Evolutionary conservation across 2,329 filamentous ascomycete genomes (phyloP).

Genomic region (Aciculosporium take): DNA sequence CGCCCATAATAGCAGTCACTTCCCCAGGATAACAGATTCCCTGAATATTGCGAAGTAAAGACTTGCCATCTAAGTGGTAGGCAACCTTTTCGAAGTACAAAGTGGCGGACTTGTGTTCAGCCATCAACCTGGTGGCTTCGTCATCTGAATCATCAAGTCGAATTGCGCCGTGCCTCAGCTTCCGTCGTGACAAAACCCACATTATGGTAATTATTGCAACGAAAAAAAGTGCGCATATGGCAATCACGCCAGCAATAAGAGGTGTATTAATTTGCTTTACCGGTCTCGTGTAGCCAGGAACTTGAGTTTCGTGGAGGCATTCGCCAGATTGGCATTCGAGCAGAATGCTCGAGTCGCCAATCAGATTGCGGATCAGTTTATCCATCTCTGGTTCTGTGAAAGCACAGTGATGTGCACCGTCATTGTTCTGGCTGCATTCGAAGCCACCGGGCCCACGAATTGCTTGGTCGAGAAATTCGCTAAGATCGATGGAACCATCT

Average conservation of each 20-base stretch:
- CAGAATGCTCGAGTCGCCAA: slow-evolving; percentile 81
- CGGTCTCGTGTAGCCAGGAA: slow-evolving; percentile 78
- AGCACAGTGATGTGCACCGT: slow-evolving; percentile 50
- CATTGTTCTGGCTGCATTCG: slow-evolving; percentile 52
- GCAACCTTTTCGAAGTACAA: slow-evolving; percentile 79
- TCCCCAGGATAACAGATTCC: slow-evolving; percentile 92
- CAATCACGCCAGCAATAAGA: slow-evolving; percentile 86
- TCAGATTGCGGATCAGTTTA: slow-evolving; percentile 71
- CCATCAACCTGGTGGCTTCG: slow-evolving; percentile 72
- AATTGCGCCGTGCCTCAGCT: slow-evolving; percentile 56
- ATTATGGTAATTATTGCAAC: slow-evolving; percentile 71
- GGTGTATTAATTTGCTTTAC: slow-evolving; percentile 95
- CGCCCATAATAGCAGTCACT: slow-evolving; percentile 93
- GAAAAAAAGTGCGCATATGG: slow-evolving; percentile 70
- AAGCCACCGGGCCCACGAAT: slow-evolving; percentile 86
- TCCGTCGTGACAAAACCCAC: slow-evolving; percentile 78
- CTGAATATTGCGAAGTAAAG: slow-evolving; percentile 66
- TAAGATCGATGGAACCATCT: slow-evolving; percentile 79
- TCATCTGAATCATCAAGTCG: slow-evolving; percentile 82
- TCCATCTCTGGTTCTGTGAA: slow-evolving; percentile 93
- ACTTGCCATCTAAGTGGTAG: slow-evolving; percentile 76
- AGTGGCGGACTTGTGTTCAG: slow-evolving; percentile 80
- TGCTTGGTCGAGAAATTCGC: slow-evolving; percentile 67
- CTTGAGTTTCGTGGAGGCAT: slow-evolving; percentile 82
- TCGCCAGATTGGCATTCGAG: slow-evolving; percentile 75